Evolutionary conservation across 345 rosid species (phyloP), one percentile per base, ranked within the genome.

Genomic region (Salix koriyanagi): DNA sequence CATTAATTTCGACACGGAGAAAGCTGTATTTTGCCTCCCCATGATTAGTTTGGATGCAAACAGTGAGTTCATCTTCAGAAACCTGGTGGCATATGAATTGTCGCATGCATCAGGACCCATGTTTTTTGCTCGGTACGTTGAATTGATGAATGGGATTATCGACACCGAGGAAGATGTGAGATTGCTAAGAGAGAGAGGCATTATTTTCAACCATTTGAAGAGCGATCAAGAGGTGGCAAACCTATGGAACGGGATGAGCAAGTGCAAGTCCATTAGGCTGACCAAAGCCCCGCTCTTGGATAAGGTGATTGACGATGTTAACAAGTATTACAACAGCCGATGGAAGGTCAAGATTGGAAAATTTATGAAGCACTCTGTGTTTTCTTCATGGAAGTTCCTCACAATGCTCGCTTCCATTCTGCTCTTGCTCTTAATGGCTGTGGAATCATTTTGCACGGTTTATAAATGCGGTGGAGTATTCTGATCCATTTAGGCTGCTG

Each of bases 241-340:
- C 30, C 50, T 95, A 73, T 95, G 97, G 94, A 95, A 93, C 70
- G 97, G 96, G 78, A 89, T 95, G 97, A 95, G 83, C 44, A 41
- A 2, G 44, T 41, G 44, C 74, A 90, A 83, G 75, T 90, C 92
- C 0, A 83, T 90, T 30, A 84, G 88, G 78, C 70, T 91, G 28
- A 92, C 95, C 10, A 91, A 82, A 84, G 97, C 90, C 18, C 80
- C 84, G 0, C 85, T 84, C 72, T 76, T 90, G 28, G 97, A 92
- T 75, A 85, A 86, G 79, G 89, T 84, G 73, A 92, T 91, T 64
- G 94, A 88, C 58, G 97, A 92, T 70, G 92, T 92, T 25, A 92
- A 91, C 79, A 84, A 77, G 82, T 79, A 86, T 60, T 84, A 92
- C 77, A 80, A 86, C 70, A 83, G 89, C 19, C 66, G 84, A 13